These are phyloP conservation scores for Lumnitzera racemosa DNA, from an alignment of 345 rosid genomes.

Conservation along the genomic window DNA sequence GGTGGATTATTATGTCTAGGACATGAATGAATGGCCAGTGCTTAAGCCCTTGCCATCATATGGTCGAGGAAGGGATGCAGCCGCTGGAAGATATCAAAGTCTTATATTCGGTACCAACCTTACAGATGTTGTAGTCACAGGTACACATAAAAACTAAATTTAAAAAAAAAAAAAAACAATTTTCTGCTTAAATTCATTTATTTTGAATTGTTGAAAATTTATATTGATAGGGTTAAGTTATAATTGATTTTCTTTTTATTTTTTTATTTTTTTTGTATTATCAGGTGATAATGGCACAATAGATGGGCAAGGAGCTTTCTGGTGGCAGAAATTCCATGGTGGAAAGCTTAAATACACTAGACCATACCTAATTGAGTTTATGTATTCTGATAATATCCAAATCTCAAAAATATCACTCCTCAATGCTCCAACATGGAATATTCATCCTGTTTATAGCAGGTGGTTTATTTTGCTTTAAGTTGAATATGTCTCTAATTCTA, in stretches of 20 bases:
- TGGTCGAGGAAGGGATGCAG: slow-evolving; percentile 89
- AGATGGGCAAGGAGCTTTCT: slow-evolving; percentile 82
- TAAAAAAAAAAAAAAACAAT: too few relatives aligned
- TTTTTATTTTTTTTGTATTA: not conserved
- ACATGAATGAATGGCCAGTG: slow-evolving; percentile 59
- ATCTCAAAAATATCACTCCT: slow-evolving; percentile 79
- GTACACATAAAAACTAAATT: slow-evolving; percentile 12
- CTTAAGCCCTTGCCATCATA: slow-evolving; percentile 78
- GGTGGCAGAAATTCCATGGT: slow-evolving; percentile 87
- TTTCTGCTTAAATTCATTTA: not conserved
- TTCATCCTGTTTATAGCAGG: slow-evolving; percentile 94
- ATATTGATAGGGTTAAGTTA: not conserved
- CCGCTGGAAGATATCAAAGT: slow-evolving; percentile 76
- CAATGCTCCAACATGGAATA: slow-evolving; percentile 86
- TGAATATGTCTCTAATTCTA: not conserved
- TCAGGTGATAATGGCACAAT: slow-evolving; percentile 79
- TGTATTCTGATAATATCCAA: slow-evolving; percentile 58
- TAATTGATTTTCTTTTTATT: not conserved
- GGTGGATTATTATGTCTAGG: slow-evolving; percentile 20
- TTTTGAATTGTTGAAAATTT: not conserved
- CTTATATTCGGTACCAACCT: slow-evolving; percentile 81
- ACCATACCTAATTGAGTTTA: slow-evolving; percentile 78
- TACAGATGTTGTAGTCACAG: slow-evolving; percentile 77
- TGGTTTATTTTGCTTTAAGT: slow-evolving; percentile 6
- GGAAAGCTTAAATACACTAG: slow-evolving; percentile 79